These are phyloP conservation scores for Bondarzewia mesenterica DNA, from an alignment of 1,284 basidiomycete genomes.

Conservation along the genomic window DNA sequence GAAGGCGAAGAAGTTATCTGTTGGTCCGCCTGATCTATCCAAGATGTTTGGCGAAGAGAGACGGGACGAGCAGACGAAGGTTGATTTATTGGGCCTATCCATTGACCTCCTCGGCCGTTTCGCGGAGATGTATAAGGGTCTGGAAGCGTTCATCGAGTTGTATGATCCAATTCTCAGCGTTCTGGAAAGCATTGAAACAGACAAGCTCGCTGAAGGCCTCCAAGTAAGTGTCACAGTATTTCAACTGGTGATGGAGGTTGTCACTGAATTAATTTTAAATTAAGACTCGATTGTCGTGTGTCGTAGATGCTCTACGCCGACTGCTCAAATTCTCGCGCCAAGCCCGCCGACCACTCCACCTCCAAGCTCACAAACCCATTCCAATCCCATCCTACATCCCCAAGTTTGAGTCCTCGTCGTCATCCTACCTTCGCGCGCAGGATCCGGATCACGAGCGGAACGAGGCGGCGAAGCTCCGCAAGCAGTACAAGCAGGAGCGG, in stretches of 20 bases:
- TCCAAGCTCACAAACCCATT: constrained; percentile 95
- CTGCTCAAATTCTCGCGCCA: constrained; percentile 69
- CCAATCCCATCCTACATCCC: constrained; percentile 91
- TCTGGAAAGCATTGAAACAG: constrained; percentile 44
- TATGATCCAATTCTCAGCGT: constrained; percentile 63
- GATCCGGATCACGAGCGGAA: constrained; percentile 94
- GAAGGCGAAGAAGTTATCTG: constrained; percentile 30
- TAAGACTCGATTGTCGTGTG: constrained; percentile 37
- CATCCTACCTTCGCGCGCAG: constrained; percentile 73
- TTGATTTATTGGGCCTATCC: constrained; percentile 54
- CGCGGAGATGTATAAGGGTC: constrained; percentile 67
- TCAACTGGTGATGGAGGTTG: background rate
- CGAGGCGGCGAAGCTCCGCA: constrained; percentile 79
- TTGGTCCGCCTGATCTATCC: constrained; percentile 40
- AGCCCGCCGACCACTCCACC: constrained; percentile 69
- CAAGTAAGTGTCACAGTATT: constrained; percentile 37
- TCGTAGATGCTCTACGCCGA: constrained; percentile 41
- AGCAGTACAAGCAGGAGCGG: constrained; percentile 90
- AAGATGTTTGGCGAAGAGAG: constrained; percentile 28
- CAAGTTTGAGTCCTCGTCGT: constrained; percentile 85
- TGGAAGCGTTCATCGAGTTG: constrained; percentile 81
- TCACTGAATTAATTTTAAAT: constrained; percentile 2
- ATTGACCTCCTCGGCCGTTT: constrained; percentile 60
- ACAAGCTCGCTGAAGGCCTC: constrained; percentile 41
- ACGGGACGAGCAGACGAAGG: constrained; percentile 53